Percentiles rank a stretch among this genome's conserved stretches.
Evolutionary conservation across 441 rosid genomes (phyloP).

Genomic region (Euphorbia celastroides): DNA sequence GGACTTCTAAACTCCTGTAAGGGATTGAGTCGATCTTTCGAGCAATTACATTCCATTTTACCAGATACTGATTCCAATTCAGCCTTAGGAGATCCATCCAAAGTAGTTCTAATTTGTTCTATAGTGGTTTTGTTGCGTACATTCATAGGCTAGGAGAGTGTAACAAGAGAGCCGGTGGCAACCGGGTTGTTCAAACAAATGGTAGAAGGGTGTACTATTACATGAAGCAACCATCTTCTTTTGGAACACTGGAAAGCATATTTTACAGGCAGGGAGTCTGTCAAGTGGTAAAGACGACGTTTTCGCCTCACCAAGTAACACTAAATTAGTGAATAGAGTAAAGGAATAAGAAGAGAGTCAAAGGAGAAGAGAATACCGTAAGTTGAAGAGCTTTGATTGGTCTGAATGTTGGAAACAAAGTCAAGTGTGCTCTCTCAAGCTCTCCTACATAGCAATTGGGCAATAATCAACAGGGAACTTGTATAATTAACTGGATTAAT

Average conservation of each 20-base stretch:
- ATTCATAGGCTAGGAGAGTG: slow-evolving; percentile 2
- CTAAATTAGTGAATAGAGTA: neutral
- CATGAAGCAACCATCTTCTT: slow-evolving; percentile 39
- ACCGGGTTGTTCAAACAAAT: slow-evolving; percentile 13
- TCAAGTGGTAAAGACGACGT: slow-evolving; percentile 34
- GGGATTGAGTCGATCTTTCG: neutral
- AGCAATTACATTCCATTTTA: slow-evolving; percentile 2
- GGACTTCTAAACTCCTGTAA: slow-evolving; percentile 6
- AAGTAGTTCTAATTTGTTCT: neutral
- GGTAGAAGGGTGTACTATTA: slow-evolving; percentile 23
- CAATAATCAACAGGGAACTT: neutral
- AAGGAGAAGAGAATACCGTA: slow-evolving; percentile 41
- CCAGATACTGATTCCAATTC: neutral
- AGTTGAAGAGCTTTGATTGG: slow-evolving; percentile 44
- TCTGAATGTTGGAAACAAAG: slow-evolving; percentile 38
- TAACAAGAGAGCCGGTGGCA: slow-evolving; percentile 1
- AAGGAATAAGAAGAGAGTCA: neutral
- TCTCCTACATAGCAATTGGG: slow-evolving; percentile 36
- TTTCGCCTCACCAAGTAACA: slow-evolving; percentile 45
- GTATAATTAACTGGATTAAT: too few species aligned
- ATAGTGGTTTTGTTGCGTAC: neutral
- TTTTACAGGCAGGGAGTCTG: slow-evolving; percentile 39
- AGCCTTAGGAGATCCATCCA: too few species aligned
- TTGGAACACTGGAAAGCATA: slow-evolving; percentile 37
- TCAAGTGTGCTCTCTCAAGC: slow-evolving; percentile 40